Evolutionary conservation across 2,329 filamentous ascomycete genomes (phyloP), one percentile per base, ranked within the genome.

Genomic region (Colletotrichum chrysophilum): DNA sequence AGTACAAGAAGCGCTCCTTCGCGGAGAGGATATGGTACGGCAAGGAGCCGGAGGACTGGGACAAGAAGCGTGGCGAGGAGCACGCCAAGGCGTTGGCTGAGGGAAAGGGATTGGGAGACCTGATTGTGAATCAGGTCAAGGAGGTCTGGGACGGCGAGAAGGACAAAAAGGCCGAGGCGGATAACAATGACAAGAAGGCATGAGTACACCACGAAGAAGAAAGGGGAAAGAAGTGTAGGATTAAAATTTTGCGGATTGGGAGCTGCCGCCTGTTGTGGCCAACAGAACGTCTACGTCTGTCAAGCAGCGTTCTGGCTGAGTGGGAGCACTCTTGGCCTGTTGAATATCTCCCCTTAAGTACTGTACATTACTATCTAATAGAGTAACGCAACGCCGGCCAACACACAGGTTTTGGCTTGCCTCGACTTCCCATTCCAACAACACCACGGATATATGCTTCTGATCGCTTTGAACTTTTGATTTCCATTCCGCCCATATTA

Each of bases 21-120:
- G 81, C 91, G 70, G 84, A 88, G 77, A 86, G 86, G 77, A 81
- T 92, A 18, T 93, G 91, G 91, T 89, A 91, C 87, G 91, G 91
- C 38, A 86, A 86, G 48, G 90, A 91, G 81, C 82, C 82, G n/a
- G 86, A 87, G 60, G 86, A 89, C 77, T 92, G 90, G 90, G 85
- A 86, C 80, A 82, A 87, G 83, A 88, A 88, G 85, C 85, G 90
- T 76, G 84, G 86, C 5, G 85, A 86, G 80, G 86, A 88, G 81
- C 89, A 91, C 79, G 85, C 85, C 75, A 88, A 87, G 82, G 89
- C 88, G 73, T 81, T 92, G 52, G 86, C 89, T 67, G 88, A 91
- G 76, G 91, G 91, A 6, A 89, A 88, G 79, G 90, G 90, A 4
- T 87, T 91, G 80, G 88, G 87, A 76, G 89, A 88, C 43, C 84